A percentile compares a stretch with the other conserved stretches of the same genome.
Evolutionary conservation across 2,329 filamentous ascomycete species (phyloP).

Genomic region (Neobulgaria alba): DNA sequence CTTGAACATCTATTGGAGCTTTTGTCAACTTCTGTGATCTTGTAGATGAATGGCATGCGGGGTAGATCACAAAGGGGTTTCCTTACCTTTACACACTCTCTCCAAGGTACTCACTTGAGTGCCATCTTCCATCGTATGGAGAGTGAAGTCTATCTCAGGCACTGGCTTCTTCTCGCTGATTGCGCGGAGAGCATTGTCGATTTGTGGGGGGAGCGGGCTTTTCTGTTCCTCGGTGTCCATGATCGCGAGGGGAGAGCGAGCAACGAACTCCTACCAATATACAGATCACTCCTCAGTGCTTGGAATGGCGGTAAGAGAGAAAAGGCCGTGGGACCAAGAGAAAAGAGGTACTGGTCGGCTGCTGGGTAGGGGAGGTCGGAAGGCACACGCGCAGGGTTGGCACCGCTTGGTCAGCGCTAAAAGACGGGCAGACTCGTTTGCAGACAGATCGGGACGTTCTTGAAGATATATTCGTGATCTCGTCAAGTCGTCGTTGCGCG

Average conservation of each 20-base stretch:
- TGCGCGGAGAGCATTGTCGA: constrained; percentile 87
- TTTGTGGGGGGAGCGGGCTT: constrained; percentile 35
- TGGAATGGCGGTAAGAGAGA: background rate
- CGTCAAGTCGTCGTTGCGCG: constrained; percentile 1
- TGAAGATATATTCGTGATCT: background rate
- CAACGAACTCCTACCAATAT: background rate
- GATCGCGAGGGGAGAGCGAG: constrained; percentile 7
- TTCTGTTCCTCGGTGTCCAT: constrained; percentile 26
- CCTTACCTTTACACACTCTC: constrained; percentile 90
- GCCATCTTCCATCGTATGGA: constrained; percentile 98
- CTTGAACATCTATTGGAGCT: constrained; percentile 66
- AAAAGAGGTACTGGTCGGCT: background rate
- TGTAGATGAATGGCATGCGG: too few relatives aligned
- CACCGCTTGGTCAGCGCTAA: constrained; percentile 14
- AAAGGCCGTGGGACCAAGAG: background rate
- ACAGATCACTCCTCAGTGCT: background rate
- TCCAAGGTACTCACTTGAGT: constrained; percentile 91
- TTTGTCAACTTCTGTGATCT: background rate
- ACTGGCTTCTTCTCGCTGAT: constrained; percentile 92
- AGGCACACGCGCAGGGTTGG: constrained; percentile 9
- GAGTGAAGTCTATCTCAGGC: constrained; percentile 96
- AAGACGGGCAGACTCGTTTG: background rate
- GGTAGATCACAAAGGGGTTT: constrained; percentile 36
- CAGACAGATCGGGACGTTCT: background rate
- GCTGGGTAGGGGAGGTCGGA: constrained; percentile 1